These are phyloP conservation scores for Gracilaria domingensis DNA, from an alignment of 23 red algal species.

Conservation along the genomic window DNA sequence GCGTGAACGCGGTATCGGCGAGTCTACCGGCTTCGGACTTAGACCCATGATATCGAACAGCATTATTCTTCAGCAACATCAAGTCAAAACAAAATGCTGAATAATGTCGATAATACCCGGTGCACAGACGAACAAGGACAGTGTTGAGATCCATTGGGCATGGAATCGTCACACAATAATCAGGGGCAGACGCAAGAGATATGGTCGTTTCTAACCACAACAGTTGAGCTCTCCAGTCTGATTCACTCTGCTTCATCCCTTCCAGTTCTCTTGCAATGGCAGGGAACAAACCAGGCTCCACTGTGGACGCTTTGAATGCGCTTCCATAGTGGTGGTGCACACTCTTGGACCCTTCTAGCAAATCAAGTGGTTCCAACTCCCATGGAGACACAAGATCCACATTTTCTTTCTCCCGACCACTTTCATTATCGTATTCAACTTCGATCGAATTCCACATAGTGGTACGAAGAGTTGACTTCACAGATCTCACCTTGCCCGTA, in stretches of 20 bases:
- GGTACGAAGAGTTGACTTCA: constrained; percentile 36
- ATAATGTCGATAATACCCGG: constrained; percentile 75
- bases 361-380: constrained; percentile 73
- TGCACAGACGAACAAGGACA: constrained; percentile 64
- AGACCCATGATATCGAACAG: constrained; percentile 36
- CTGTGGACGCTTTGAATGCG: constrained; percentile 25
- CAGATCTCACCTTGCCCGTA: constrained; percentile 53
- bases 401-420: constrained; percentile 57
- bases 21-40: constrained; percentile 57
- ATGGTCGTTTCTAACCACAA: constrained; percentile 70
- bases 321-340: neutral
- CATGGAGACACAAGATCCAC: constrained; percentile 71
- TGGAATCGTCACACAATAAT: constrained; percentile 60
- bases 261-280: constrained; percentile 64
- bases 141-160: constrained; percentile 78
- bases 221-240: constrained; percentile 48
- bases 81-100: constrained; percentile 58
- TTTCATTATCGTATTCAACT: constrained; percentile 81
- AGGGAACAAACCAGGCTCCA: constrained; percentile 61
- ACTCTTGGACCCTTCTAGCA: neutral
- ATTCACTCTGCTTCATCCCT: constrained; percentile 40
- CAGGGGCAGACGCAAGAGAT: constrained; percentile 40
- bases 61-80: constrained; percentile 52
- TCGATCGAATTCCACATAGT: constrained; percentile 81
- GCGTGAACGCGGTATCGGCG: constrained; percentile 1